Evolutionary conservation across 441 rosid genomes (phyloP).

Genomic region (Breynia disticha): DNA sequence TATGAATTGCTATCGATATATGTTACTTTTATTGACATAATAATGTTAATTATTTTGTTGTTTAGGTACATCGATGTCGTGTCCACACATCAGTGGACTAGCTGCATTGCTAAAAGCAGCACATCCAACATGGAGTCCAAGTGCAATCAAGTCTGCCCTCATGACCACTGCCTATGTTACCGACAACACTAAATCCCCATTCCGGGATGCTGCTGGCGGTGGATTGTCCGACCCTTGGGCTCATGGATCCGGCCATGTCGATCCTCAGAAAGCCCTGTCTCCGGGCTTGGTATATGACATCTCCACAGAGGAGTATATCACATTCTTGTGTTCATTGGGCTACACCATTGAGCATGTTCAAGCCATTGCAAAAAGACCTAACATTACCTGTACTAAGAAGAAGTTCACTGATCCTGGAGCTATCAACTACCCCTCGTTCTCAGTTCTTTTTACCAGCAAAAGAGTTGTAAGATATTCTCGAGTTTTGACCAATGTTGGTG

Average conservation of each 20-base stretch:
- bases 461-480: slow-evolving; percentile 67
- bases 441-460: slow-evolving; percentile 49
- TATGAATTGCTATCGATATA: too few species aligned
- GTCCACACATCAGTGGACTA: slow-evolving; percentile 86
- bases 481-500: slow-evolving; percentile 66
- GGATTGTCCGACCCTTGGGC: slow-evolving; percentile 74
- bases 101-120: slow-evolving; percentile 80
- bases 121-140: slow-evolving; percentile 65
- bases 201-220: slow-evolving; percentile 54
- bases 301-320: slow-evolving; percentile 48
- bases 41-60: slow-evolving; percentile 5
- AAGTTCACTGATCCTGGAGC: slow-evolving; percentile 49
- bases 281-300: slow-evolving; percentile 75
- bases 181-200: slow-evolving; percentile 55
- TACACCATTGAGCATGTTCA: slow-evolving; percentile 51
- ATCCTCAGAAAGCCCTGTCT: slow-evolving; percentile 70
- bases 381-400: slow-evolving; percentile 41
- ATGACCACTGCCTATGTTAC: slow-evolving; percentile 57
- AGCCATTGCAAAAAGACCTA: slow-evolving; percentile 50
- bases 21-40: background rate
- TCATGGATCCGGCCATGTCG: slow-evolving; percentile 86
- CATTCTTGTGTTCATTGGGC: slow-evolving; percentile 66
- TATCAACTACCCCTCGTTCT: slow-evolving; percentile 84
- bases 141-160: slow-evolving; percentile 89
- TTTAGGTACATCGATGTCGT: slow-evolving; percentile 90